Percentiles rank a stretch among this genome's conserved stretches.
Evolutionary conservation across 148 eudicot genomes (phyloP).

Genomic region (Dianthus caryophyllus): DNA sequence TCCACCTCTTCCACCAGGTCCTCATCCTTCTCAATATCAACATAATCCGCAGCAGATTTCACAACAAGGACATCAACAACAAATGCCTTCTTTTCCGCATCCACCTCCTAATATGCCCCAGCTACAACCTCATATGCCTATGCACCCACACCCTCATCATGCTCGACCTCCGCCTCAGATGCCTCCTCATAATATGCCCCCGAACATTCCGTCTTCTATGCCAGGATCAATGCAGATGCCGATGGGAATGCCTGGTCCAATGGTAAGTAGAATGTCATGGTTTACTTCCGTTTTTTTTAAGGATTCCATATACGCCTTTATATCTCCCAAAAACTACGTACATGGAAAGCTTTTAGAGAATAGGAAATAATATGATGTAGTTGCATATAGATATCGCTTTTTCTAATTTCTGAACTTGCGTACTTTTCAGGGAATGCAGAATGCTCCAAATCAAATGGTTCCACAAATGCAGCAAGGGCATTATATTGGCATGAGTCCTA

Average conservation of each 20-base stretch:
- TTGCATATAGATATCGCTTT: no score
- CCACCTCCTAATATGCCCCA: conserved; percentile 72
- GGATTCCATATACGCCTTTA: no score
- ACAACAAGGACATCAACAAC: conserved; percentile 55
- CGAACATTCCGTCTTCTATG: conserved; percentile 34
- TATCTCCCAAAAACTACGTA: no score
- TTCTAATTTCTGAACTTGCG: not conserved
- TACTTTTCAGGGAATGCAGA: conserved; percentile 61
- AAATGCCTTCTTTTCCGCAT: conserved; percentile 55
- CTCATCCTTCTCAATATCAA: conserved; percentile 81
- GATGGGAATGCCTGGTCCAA: conserved; percentile 30
- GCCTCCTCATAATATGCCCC: conserved; percentile 61
- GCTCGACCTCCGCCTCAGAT: conserved; percentile 77
- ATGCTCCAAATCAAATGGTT: conserved; percentile 68
- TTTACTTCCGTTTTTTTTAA: not conserved
- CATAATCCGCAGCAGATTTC: conserved; percentile 73
- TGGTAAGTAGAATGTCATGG: conserved; percentile 32
- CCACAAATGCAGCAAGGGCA: conserved; percentile 86
- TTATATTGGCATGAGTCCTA: conserved; percentile 64
- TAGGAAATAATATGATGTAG: no score
- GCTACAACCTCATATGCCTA: conserved; percentile 68
- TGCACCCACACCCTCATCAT: conserved; percentile 60
- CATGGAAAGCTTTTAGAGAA: no score
- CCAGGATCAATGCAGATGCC: conserved; percentile 49
- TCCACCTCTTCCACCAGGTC: conserved; percentile 97